Evolutionary conservation across 208 protist species (phyloP), one percentile per base, ranked within the genome.

Genomic region (Crithidia bombi): DNA sequence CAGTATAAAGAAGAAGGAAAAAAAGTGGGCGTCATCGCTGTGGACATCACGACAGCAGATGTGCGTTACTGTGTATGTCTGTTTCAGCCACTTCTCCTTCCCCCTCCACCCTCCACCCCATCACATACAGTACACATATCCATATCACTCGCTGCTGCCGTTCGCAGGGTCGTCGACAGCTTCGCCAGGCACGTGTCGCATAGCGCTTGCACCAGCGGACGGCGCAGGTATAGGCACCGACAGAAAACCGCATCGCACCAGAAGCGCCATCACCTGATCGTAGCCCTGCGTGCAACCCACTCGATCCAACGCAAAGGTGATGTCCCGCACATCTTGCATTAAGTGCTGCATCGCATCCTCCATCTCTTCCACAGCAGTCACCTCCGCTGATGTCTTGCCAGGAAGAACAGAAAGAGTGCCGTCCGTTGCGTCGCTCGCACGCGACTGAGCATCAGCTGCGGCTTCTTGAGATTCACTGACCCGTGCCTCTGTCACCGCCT

Each of bases 251-350:
- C 72, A 25, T 26, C 63, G 33, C 49, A 93, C 88, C 15, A 96
- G 61, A 14, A 63, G 49, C 15, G 49, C 26, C 91, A 96, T 96
- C 38, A 96, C 52, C 28, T n/a, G 19, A 47, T 92, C 79, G 68
- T 91, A 96, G 6, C 64, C 55, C 14, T 15, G n/a, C 5, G 11
- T 33, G 21, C 74, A 79, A 23, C 76, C 63, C 14, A 85, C 86
- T 41, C 83, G 81, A 54, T 93, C 84, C 12, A 92, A 52, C 9
- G 91, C 87, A 79, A 94, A 96, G 64, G 73, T 65, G 55, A 96
- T 69, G 59, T 91, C 75, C 1, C 85, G 79, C 59, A 86, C 62
- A 36, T 89, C 75, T 14, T 41, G 38, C 49, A 49, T 46, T 17
- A 50, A 26, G 47, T 35, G 39, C 25, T 26, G 25, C 19, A 58